A percentile compares a stretch with the other conserved stretches of the same genome.
phyloP scores from a whole-genome alignment of 2,329 filamentous ascomycete species.

The Ceratocystis diversiconidia region DNA sequence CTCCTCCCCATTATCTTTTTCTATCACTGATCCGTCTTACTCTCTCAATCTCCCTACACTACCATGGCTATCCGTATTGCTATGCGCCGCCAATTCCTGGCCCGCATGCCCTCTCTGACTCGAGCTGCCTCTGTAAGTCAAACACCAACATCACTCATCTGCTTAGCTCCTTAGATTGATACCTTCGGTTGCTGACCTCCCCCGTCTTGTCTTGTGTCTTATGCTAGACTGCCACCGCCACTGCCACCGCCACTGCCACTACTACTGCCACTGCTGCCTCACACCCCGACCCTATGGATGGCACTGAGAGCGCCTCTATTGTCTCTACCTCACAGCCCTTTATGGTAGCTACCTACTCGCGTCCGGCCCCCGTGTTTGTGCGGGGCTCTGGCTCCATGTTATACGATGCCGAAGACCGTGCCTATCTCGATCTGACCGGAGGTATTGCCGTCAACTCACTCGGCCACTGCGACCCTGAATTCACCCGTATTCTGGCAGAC shows the following conservation, averaged over 20 bases:
- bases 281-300: constrained; percentile 57
- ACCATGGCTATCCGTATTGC: constrained; percentile 30
- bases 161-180: neutral
- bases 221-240: neutral
- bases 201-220: neutral
- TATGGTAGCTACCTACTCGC: constrained; percentile 93
- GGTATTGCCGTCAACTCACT: constrained; percentile 92
- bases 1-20: constrained; percentile 12
- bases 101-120: constrained; percentile 24
- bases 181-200: neutral
- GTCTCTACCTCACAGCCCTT: constrained; percentile 64
- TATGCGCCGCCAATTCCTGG: constrained; percentile 28
- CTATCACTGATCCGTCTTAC: neutral
- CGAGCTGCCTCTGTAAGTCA: constrained; percentile 26
- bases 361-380: constrained; percentile 78
- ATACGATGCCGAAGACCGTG: constrained; percentile 77
- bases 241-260: neutral
- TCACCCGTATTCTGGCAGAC: constrained; percentile 59
- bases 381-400: constrained; percentile 76
- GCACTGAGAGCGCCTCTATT: constrained; percentile 61
- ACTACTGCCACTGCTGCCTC: constrained; percentile 26
- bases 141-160: neutral
- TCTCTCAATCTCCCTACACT: neutral
- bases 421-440: constrained; percentile 87
- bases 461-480: constrained; percentile 74